Evolutionary conservation across 108 stramenopile genomes (phyloP).

Genomic region (Nitzschia palea): DNA sequence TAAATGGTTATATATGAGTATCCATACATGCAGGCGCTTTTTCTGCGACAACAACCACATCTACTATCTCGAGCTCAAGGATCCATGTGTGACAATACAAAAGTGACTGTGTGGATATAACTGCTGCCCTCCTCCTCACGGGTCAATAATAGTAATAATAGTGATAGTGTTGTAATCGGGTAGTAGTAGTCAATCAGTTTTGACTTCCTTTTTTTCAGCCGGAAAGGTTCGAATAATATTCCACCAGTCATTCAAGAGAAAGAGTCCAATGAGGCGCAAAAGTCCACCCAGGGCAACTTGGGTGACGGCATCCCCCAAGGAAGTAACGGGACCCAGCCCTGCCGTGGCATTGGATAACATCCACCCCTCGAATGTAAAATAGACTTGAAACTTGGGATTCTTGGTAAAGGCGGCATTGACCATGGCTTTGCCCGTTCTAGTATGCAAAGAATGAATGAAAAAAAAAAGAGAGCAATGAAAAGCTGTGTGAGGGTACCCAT

Average conservation of each 20-base stretch:
- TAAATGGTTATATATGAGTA: too few relatives aligned
- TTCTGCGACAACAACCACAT: too few relatives aligned
- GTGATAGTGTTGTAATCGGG: too few relatives aligned
- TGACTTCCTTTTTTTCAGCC: background rate
- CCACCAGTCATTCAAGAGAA: conserved; percentile 79
- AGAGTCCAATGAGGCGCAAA: conserved; percentile 71
- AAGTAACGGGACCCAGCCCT: conserved; percentile 72
- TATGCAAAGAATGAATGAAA: background rate
- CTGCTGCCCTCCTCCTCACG: too few relatives aligned
- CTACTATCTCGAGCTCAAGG: too few relatives aligned
- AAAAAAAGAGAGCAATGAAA: background rate
- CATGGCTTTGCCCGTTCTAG: conserved; percentile 70
- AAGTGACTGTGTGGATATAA: too few relatives aligned
- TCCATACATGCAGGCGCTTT: too few relatives aligned
- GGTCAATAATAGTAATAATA: too few relatives aligned
- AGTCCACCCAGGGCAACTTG: conserved; percentile 73
- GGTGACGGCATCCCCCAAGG: conserved; percentile 51
- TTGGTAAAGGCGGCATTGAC: conserved; percentile 48
- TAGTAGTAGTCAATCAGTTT: background rate
- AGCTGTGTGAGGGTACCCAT: background rate
- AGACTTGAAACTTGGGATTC: conserved; percentile 67
- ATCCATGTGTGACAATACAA: too few relatives aligned
- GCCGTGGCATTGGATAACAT: conserved; percentile 73
- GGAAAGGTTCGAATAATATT: conserved; percentile 46
- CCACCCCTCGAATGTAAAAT: conserved; percentile 85